A percentile compares a stretch with the other conserved stretches of the same genome.
Evolutionary conservation across 306 rosid species (phyloP).

Genomic region (Corylus avellana): DNA sequence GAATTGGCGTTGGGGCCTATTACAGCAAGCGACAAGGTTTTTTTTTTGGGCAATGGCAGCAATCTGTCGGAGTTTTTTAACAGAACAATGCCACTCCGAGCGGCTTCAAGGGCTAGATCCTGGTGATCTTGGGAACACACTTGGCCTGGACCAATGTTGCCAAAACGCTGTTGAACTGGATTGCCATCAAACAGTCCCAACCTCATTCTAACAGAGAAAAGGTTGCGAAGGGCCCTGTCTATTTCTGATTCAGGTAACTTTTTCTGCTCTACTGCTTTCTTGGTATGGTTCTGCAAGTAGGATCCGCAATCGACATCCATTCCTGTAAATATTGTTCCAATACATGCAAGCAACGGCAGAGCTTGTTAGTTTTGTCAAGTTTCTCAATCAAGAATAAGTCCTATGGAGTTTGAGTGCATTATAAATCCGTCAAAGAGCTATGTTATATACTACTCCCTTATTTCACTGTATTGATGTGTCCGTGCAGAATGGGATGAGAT

Average conservation of each 20-base stretch:
- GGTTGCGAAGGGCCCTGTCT: constrained; percentile 84
- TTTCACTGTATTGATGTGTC: too few relatives aligned
- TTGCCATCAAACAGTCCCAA: constrained; percentile 78
- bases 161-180: constrained; percentile 55
- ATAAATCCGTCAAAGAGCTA: too few relatives aligned
- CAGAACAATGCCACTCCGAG: constrained; percentile 84
- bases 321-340: constrained; percentile 41
- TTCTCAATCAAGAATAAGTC: neutral
- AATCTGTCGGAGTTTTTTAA: constrained; percentile 65
- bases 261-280: constrained; percentile 60
- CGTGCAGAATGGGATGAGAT: too few relatives aligned
- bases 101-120: constrained; percentile 80
- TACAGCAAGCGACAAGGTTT: constrained; percentile 60
- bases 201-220: constrained; percentile 76
- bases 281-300: constrained; percentile 53
- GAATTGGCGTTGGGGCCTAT: constrained; percentile 86
- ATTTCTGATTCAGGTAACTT: constrained; percentile 46
- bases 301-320: constrained; percentile 86
- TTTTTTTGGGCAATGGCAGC: constrained; percentile 70
- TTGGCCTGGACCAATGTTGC: constrained; percentile 59
- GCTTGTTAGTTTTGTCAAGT: neutral
- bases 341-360: neutral
- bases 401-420: too few relatives aligned
- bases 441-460: too few relatives aligned
- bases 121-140: constrained; percentile 73